phyloP scores from a whole-genome alignment of 2,329 filamentous ascomycete species.

The Myriosclerotinia curreyana region DNA sequence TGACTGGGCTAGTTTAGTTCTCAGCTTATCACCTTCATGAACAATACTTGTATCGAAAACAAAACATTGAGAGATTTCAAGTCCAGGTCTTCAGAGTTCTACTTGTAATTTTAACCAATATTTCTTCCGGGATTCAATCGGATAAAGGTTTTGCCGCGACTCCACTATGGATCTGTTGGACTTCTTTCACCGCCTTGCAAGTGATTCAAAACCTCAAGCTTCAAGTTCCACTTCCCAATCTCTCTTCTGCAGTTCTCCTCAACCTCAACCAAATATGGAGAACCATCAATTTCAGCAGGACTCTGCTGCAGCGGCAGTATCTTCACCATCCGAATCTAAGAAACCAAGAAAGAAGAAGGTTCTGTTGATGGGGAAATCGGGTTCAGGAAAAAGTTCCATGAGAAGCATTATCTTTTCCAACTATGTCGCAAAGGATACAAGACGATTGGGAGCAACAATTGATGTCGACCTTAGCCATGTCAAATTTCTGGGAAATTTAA shows the following conservation, averaged over 20 bases:
- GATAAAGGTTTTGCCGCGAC: constrained; percentile 7
- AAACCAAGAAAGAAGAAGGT: constrained; percentile 85
- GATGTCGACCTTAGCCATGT: constrained; percentile 98
- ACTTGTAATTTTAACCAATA: too few species aligned
- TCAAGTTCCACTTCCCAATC: constrained; percentile 3
- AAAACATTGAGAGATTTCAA: not conserved
- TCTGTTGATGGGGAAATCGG: constrained; percentile 89
- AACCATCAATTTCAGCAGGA: constrained; percentile 18
- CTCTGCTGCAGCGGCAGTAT: constrained; percentile 2
- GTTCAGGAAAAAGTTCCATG: constrained; percentile 98
- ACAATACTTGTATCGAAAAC: not conserved
- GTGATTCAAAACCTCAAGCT: constrained; percentile 11
- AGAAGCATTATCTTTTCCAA: constrained; percentile 98
- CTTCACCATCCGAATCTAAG: constrained; percentile 26
- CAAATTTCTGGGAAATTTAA: constrained; percentile 97
- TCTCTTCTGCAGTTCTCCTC: not conserved
- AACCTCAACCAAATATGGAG: constrained; percentile 18
- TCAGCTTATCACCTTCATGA: not conserved
- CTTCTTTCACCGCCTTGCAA: constrained; percentile 10
- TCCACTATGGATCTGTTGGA: constrained; percentile 3
- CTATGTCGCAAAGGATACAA: constrained; percentile 94
- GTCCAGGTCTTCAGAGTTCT: not conserved
- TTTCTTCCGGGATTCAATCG: not conserved
- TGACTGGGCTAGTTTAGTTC: too few species aligned
- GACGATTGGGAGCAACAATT: constrained; percentile 89